Base-by-base conservation (phyloP, 2,329 filamentous ascomycete genomes). In the Hymenoscyphus infarciens region DNA sequence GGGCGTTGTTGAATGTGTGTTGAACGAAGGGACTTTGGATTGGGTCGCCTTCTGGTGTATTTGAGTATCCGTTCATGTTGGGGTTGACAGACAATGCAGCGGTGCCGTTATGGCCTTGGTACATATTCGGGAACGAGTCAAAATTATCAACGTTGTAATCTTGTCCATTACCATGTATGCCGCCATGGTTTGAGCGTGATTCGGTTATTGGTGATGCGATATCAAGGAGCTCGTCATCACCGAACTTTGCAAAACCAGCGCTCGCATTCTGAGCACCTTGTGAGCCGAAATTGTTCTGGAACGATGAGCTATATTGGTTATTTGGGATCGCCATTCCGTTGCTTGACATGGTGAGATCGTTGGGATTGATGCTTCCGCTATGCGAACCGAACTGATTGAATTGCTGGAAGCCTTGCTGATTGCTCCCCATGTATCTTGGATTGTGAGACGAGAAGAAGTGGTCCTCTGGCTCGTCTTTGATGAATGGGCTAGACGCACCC, bases 11-110 rank as follows among this genome's bases (percentile, higher is more conserved):
- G 79, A 93, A 95, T 72, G 84, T 87, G 29, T 38, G n/a, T 69
- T 89, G 85, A 52, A 90, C 84, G 72, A 92, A 97, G 0, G 94
- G 94, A 71, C 92, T 97, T 73, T 96, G 91, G 64, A 97, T 94
- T 5, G 94, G 92, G 60, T 92, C 89, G 59, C 92, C 92, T 65
- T 98, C 94, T 3, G 94, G 93, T 1, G 93, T 97, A 74, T 91
- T 91, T 22, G 94, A 97, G 76, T 90, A 98, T 65, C 91, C 86
- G 72, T 90, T 89, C 73, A 92, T 87, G 56, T 83, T 72, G 25
- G 82, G 85, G 67, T 90, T 87, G 70, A 88, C 83, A 64, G 86
- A 83, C 42, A 89, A 75, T 38, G 80, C 77, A 63, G 79, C 73
- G 64, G 80, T 82, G 58, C 78, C 81, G 63, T 88, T 87, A 63